Percentiles rank a stretch among this genome's conserved stretches.
phyloP scores from a whole-genome alignment of 1,139 yeast species.

The Candida sojae region DNA sequence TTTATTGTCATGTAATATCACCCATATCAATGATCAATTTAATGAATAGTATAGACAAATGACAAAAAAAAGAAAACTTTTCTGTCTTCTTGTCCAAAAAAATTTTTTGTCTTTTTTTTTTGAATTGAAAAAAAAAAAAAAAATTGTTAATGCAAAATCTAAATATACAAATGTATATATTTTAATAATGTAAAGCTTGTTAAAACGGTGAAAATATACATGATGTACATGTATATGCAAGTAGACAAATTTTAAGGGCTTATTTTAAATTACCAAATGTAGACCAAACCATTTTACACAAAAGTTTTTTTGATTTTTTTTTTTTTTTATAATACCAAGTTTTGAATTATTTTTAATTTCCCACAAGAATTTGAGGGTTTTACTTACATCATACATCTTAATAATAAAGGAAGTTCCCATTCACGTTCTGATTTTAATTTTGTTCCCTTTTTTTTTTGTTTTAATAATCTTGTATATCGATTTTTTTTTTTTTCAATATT shows the following conservation, averaged over 20 bases:
- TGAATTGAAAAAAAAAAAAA: background rate
- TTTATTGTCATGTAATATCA: too few species aligned
- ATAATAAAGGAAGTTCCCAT: background rate
- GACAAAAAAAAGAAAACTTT: too few species aligned
- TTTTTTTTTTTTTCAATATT: too few species aligned
- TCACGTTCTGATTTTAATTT: background rate
- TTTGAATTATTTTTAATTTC: background rate
- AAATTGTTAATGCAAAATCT: background rate
- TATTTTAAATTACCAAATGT: constrained; percentile 1
- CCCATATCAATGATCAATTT: too few species aligned
- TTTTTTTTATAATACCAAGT: too few species aligned
- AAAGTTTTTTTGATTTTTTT: background rate
- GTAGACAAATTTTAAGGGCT: background rate
- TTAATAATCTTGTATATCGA: background rate
- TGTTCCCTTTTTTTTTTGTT: background rate
- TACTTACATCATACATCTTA: constrained; percentile 1
- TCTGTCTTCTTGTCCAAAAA: background rate
- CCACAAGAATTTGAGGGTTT: constrained; percentile 1
- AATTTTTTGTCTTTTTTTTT: background rate
- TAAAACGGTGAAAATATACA: background rate
- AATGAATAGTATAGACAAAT: too few species aligned
- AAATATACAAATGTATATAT: background rate
- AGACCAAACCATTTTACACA: constrained; percentile 1
- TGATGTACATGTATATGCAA: background rate
- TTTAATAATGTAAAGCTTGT: background rate